These are phyloP conservation scores for Annona squamosa DNA, from an alignment of 164 flowering plant genomes.

Conservation along the genomic window DNA sequence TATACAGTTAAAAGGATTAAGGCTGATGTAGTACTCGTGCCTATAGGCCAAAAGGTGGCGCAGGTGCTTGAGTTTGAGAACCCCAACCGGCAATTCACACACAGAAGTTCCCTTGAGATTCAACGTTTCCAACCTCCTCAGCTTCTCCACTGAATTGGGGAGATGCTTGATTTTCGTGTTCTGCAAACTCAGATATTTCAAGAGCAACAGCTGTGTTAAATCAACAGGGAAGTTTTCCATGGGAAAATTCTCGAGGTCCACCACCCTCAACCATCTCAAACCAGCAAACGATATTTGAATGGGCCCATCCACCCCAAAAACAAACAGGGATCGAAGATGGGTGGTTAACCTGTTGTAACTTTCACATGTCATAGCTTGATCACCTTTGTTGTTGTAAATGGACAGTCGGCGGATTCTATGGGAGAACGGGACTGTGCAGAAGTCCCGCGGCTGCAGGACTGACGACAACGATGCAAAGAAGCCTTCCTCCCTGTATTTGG, in stretches of 20 bases:
- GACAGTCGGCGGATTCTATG: constrained; percentile 20
- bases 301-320: neutral
- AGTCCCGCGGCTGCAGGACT: neutral
- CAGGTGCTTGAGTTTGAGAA: constrained; percentile 5
- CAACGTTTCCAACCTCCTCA: constrained; percentile 2
- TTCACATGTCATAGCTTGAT: neutral
- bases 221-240: neutral
- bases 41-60: constrained; percentile 7
- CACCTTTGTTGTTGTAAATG: constrained; percentile 12
- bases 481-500: constrained; percentile 4
- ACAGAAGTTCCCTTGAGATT: constrained; percentile 6
- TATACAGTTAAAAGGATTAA: neutral
- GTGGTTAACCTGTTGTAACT: neutral
- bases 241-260: constrained; percentile 3
- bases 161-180: constrained; percentile 4
- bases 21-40: neutral
- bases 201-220: neutral
- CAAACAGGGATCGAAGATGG: neutral
- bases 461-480: neutral
- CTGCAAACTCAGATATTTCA: constrained; percentile 7
- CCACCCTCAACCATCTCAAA: constrained; percentile 3
- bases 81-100: constrained; percentile 4
- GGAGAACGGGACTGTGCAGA: neutral
- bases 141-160: constrained; percentile 8
- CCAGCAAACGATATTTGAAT: neutral